Evolutionary conservation across 345 rosid species (phyloP), one percentile per base, ranked within the genome.

Genomic region (Aurinia saxatilis): DNA sequence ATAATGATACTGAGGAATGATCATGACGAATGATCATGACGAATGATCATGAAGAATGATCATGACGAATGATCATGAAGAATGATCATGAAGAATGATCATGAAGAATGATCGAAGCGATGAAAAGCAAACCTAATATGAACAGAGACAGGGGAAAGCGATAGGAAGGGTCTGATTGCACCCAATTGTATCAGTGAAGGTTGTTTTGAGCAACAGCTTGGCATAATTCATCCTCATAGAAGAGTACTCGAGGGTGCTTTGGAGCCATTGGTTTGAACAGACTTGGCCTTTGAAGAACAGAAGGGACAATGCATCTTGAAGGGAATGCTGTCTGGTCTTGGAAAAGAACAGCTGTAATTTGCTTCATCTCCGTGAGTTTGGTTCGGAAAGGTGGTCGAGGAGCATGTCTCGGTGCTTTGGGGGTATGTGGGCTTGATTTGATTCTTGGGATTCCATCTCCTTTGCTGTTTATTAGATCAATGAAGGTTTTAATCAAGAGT

Each of bases 161-260:
- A 17, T 34, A 29, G 0, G 11, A 54, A 21, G 37, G 21, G 19
- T 44, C 35, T 52, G 50, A 46, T 42, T 45, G 50, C 40, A 35
- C 29, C 60, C 33, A 44, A 25, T 3, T 39, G 33, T 53, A 76
- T 89, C 85, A 88, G 58, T 64, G 83, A 60, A 87, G 93, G 71
- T 87, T 90, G 68, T 87, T 85, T 65, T 87, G 91, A 74, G 96
- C 92, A 75, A 92, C 96, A 42, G 98, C 96, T 61, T 89, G 93
- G 78, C 98, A 89, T 60, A 92, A 65, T 55, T 92, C 98, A 27
- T 92, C 98, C 76, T 92, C 98, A 3, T 87, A 92, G 75, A 92
- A 87, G 37, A 92, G 75, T 10, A 78, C 98, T 11, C 98, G 77
- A 34, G 74, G 74, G 30, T 70, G 74, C 39, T 65, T 72, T 12